phyloP scores from a whole-genome alignment of 1,284 basidiomycete species.

The Sphaerobolus stellatus region DNA sequence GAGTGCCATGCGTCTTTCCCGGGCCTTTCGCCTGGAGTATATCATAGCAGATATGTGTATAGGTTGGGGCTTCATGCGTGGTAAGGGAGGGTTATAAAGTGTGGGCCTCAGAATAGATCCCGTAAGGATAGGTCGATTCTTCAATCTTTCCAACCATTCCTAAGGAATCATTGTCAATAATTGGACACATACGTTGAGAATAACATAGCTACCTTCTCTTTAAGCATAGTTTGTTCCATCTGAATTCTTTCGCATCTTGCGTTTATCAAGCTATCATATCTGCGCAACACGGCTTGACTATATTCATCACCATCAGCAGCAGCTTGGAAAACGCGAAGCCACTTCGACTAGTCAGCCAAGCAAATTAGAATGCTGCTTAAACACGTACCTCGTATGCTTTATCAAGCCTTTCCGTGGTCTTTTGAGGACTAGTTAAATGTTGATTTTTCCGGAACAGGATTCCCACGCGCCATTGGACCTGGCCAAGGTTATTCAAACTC shows the following conservation, averaged over 20 bases:
- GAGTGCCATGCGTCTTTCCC: constrained; percentile 44
- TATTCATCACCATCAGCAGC: constrained; percentile 53
- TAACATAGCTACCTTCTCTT: constrained; percentile 49
- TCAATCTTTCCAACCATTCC: constrained; percentile 53
- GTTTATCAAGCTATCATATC: constrained; percentile 56
- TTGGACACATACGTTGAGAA: not conserved
- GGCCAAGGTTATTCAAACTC: constrained; percentile 17
- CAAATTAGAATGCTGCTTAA: not conserved
- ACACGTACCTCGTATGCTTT: constrained; percentile 53
- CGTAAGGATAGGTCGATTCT: constrained; percentile 62
- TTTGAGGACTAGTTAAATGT: constrained; percentile 47
- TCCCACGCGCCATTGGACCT: constrained; percentile 60
- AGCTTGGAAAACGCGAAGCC: constrained; percentile 55
- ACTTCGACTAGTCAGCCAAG: constrained; percentile 33
- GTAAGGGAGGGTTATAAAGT: constrained; percentile 63
- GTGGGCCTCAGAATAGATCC: constrained; percentile 65
- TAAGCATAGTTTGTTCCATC: constrained; percentile 44
- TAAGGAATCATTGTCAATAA: constrained; percentile 17
- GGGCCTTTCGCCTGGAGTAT: constrained; percentile 48
- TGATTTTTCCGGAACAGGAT: constrained; percentile 54
- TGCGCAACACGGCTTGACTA: constrained; percentile 44
- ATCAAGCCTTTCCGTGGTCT: constrained; percentile 45
- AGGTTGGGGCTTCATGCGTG: constrained; percentile 78
- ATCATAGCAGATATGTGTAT: constrained; percentile 68
- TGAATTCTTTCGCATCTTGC: constrained; percentile 49